These are phyloP conservation scores for Pulveroboletus sp. DNA, from an alignment of 768 basidiomycete species.

Conservation along the genomic window DNA sequence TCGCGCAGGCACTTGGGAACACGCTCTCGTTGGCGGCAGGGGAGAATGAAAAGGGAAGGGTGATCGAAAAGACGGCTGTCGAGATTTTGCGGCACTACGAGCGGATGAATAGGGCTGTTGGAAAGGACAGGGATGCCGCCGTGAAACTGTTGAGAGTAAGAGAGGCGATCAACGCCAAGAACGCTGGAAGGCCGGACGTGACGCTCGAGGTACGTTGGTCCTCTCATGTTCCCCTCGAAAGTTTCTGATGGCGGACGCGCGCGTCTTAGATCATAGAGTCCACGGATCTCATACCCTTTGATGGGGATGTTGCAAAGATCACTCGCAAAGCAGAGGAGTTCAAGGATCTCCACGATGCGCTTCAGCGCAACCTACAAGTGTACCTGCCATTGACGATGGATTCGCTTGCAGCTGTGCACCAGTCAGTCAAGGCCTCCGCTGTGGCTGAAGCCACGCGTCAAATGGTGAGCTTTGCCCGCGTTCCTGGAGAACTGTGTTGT, in stretches of 20 bases:
- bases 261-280: constrained; percentile 72
- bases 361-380: constrained; percentile 85
- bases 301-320: constrained; percentile 80
- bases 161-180: constrained; percentile 75
- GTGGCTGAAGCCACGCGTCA: constrained; percentile 75
- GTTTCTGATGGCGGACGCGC: background rate
- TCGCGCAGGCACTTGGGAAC: constrained; percentile 84
- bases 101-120: constrained; percentile 67
- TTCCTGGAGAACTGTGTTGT: constrained; percentile 13
- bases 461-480: constrained; percentile 46
- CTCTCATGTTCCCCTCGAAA: background rate
- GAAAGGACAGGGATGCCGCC: constrained; percentile 70
- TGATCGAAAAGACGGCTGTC: constrained; percentile 68
- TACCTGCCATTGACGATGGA: constrained; percentile 93
- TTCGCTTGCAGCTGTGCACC: constrained; percentile 77
- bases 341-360: constrained; percentile 76
- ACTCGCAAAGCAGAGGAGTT: constrained; percentile 87
- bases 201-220: constrained; percentile 68
- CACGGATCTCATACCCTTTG: constrained; percentile 81
- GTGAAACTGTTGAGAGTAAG: constrained; percentile 73
- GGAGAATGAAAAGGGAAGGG: constrained; percentile 55
- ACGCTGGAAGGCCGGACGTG: constrained; percentile 64
- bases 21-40: constrained; percentile 61
- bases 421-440: constrained; percentile 64
- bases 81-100: constrained; percentile 81